Conservation (phyloP, 805 yeast genomes). For the Suhomyces sp. region DNA sequence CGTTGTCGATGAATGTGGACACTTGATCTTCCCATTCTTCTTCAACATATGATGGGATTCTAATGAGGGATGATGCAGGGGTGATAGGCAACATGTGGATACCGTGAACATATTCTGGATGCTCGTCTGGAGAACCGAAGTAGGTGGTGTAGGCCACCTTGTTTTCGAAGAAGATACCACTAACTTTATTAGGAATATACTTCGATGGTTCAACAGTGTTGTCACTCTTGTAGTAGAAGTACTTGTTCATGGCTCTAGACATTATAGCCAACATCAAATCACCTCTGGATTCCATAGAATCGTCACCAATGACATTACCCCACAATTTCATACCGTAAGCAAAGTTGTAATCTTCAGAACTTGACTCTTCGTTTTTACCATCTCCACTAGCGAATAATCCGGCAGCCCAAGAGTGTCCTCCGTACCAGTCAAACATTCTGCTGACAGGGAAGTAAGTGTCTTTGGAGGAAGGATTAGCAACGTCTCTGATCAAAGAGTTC, state of each 20-base stretch:
- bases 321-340: slow-evolving; percentile 26
- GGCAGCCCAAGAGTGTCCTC: slow-evolving; percentile 27
- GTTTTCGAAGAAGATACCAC: slow-evolving; percentile 23
- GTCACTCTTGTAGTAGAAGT: slow-evolving; percentile 17
- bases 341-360: slow-evolving; percentile 24
- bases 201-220: slow-evolving; percentile 15
- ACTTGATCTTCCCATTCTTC: slow-evolving; percentile 22
- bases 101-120: slow-evolving; percentile 23
- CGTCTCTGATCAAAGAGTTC: slow-evolving; percentile 22
- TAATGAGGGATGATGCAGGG: slow-evolving; percentile 20
- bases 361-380: slow-evolving; percentile 22
- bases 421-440: slow-evolving; percentile 24
- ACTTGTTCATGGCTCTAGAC: slow-evolving; percentile 19
- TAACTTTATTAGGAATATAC: slow-evolving; percentile 18
- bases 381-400: slow-evolving; percentile 18
- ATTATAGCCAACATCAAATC: slow-evolving; percentile 22
- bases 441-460: slow-evolving; percentile 22
- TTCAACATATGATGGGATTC: slow-evolving; percentile 17
- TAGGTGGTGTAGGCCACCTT: slow-evolving; percentile 22
- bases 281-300: slow-evolving; percentile 24
- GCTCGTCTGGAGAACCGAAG: slow-evolving; percentile 16
- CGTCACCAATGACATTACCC: slow-evolving; percentile 20
- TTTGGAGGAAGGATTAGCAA: slow-evolving; percentile 19
- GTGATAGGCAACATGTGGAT: slow-evolving; percentile 27
- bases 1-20: slow-evolving; percentile 30